A percentile compares a stretch with the other conserved stretches of the same genome.
Evolutionary conservation across 2,329 filamentous ascomycete genomes (phyloP).

Genomic region (Paraphoma chrysanthemicola): DNA sequence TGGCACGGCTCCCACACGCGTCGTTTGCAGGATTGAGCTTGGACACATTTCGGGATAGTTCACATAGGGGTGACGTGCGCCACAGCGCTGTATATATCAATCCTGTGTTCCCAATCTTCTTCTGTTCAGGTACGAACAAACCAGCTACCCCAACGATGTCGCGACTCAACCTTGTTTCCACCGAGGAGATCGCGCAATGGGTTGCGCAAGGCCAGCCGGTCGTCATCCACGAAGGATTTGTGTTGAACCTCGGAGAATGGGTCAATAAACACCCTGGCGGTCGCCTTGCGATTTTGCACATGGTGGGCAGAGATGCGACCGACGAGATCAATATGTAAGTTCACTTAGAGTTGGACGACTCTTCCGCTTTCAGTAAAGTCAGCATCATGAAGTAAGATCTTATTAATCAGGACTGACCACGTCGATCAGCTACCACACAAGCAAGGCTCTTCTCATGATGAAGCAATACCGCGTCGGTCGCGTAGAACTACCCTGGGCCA

Average conservation of each 20-base stretch:
- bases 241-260: slow-evolving; percentile 65
- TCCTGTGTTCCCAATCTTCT: neutral
- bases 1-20: neutral
- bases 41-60: neutral
- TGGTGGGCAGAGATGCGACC: slow-evolving; percentile 66
- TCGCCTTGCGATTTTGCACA: slow-evolving; percentile 65
- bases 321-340: slow-evolving; percentile 66
- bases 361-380: slow-evolving; percentile 10
- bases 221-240: slow-evolving; percentile 63
- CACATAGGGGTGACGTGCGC: neutral
- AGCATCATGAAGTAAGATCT: neutral
- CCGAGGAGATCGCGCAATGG: slow-evolving; percentile 57
- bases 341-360: neutral
- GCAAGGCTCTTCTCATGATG: slow-evolving; percentile 63
- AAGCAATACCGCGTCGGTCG: slow-evolving; percentile 67
- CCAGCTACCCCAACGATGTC: slow-evolving; percentile 21
- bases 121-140: neutral
- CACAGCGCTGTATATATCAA: neutral
- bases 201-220: slow-evolving; percentile 64
- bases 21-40: neutral
- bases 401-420: slow-evolving; percentile 24
- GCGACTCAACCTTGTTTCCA: slow-evolving; percentile 47
- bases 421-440: slow-evolving; percentile 62
- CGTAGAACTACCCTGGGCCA: slow-evolving; percentile 62
- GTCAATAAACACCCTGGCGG: slow-evolving; percentile 67